Evolutionary conservation across 805 yeast genomes (phyloP).

Genomic region (Starmerella floricola): DNA sequence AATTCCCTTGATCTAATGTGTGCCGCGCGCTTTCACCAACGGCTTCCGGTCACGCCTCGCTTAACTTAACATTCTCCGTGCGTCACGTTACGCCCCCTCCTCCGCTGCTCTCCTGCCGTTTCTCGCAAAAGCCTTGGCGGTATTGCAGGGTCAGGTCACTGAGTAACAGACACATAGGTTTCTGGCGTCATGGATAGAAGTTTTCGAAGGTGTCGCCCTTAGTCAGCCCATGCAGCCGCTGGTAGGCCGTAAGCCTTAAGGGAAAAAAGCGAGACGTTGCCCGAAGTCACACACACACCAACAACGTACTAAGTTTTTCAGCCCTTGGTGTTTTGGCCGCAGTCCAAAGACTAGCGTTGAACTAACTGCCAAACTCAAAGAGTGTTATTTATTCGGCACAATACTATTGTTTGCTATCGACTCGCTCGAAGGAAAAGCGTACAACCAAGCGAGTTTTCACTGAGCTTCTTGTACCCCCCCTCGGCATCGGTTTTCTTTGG

Average conservation of each 20-base stretch:
- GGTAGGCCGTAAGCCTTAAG: neutral
- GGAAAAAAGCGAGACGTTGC: neutral
- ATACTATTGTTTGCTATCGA: too few relatives aligned
- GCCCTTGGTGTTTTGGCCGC: slow-evolving; percentile 2
- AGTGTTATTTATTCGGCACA: neutral
- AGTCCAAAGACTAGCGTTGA: slow-evolving; percentile 1
- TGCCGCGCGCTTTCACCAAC: too few relatives aligned
- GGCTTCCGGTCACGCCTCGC: too few relatives aligned
- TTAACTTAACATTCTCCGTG: neutral
- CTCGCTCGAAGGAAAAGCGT: too few relatives aligned
- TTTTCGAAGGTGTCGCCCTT: neutral
- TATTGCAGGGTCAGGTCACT: too few relatives aligned
- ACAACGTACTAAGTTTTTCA: slow-evolving; percentile 14
- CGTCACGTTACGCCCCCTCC: neutral
- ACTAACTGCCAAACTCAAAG: neutral
- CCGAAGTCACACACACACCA: neutral
- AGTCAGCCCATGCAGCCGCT: neutral
- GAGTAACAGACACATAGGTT: neutral
- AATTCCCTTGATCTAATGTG: too few relatives aligned
- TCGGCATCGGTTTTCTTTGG: too few relatives aligned
- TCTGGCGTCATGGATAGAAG: neutral
- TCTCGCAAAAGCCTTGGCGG: neutral
- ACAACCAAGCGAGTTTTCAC: neutral
- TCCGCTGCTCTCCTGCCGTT: neutral
- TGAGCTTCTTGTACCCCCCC: too few relatives aligned